phyloP scores from a whole-genome alignment of 139 green algal species.

The Raphidocelis subcapitata region DNA sequence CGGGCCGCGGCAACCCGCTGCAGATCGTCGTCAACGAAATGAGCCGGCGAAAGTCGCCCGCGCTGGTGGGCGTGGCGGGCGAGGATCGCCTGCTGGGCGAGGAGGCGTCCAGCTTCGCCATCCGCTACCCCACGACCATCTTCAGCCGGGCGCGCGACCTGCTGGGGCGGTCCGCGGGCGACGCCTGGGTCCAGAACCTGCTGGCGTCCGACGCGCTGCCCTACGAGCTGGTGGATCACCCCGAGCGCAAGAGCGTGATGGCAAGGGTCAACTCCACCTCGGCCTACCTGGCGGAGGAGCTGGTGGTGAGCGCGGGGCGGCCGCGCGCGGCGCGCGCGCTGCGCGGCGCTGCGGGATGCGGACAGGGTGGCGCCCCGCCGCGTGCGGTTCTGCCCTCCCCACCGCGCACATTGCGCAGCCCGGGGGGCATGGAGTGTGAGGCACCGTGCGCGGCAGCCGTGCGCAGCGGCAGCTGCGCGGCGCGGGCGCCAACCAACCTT shows the following conservation, averaged over 20 bases:
- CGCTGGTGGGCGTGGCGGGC: slow-evolving; percentile 78
- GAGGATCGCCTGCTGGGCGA: slow-evolving; percentile 93
- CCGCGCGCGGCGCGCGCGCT: no score
- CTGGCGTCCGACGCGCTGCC: slow-evolving; percentile 60
- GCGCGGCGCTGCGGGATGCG: no score
- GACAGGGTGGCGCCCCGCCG: no score
- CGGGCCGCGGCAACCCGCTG: no score
- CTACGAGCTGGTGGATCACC: slow-evolving; percentile 69
- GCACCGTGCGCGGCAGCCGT: no score
- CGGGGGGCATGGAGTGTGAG: no score
- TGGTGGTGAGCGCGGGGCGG: slow-evolving; percentile 72
- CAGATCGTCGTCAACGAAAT: slow-evolving; percentile 97
- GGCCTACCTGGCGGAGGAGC: slow-evolving; percentile 77
- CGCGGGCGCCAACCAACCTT: no score
- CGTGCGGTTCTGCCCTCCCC: no score
- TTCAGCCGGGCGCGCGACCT: slow-evolving; percentile 73
- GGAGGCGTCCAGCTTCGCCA: slow-evolving; percentile 73
- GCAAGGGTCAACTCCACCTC: slow-evolving; percentile 43
- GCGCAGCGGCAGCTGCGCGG: no score
- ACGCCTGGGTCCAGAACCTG: slow-evolving; percentile 44
- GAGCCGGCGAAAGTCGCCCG: slow-evolving; percentile 87
- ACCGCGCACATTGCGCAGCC: no score
- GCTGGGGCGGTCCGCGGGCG: slow-evolving; percentile 67
- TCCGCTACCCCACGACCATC: slow-evolving; percentile 77
- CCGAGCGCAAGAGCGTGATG: slow-evolving; percentile 44